Base-by-base conservation (phyloP, 345 rosid genomes). In the Aethionema arabicum region DNA sequence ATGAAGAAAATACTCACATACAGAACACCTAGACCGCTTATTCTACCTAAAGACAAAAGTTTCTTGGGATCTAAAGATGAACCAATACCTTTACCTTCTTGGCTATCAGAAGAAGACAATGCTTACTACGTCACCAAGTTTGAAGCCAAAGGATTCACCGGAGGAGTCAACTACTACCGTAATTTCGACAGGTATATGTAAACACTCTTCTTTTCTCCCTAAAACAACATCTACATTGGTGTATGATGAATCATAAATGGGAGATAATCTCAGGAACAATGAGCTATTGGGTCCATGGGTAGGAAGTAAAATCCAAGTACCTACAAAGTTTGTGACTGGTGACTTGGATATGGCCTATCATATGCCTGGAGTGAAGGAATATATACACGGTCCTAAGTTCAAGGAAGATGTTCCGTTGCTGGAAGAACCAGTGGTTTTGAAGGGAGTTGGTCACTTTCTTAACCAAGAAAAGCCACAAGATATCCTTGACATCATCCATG, bases 381-480 rank as follows among this genome's bases (percentile, higher is more conserved):
- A 71, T 4, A 71, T 71, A 29, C 39, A 71, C 15, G 66, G 66
- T 58, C 70, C 70, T 5, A 31, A 37, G 53, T 71, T 71, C 45
- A 65, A 71, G 9, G 65, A 65, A 52, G 56, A 71, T 1, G 70
- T 63, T 35, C 75, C 69, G 14, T 65, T 71, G 49, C 65, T 71
- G 0, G 74, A 70, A 41, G 64, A 56, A 41, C 59, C 60, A 38
- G 65, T 70, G 54, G 65, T 70, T 30, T 49, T 71, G 70, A 42
- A 71, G 6, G 75, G 70, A 36, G 70, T 15, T 27, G 70, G 61
- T 65, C 75, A 71, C 15, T 71, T 58, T 32, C 42, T 65, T 15
- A 71, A 58, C 60, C 66, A 71, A 65, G 75, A 71, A 32, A 71
- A 65, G 38, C 74, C 74, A 4, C 64, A 50, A 53, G 69, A 70